Evolutionary conservation across 2,329 filamentous ascomycete genomes (phyloP), one percentile per base, ranked within the genome.

Genomic region (Ciborinia camelliae): DNA sequence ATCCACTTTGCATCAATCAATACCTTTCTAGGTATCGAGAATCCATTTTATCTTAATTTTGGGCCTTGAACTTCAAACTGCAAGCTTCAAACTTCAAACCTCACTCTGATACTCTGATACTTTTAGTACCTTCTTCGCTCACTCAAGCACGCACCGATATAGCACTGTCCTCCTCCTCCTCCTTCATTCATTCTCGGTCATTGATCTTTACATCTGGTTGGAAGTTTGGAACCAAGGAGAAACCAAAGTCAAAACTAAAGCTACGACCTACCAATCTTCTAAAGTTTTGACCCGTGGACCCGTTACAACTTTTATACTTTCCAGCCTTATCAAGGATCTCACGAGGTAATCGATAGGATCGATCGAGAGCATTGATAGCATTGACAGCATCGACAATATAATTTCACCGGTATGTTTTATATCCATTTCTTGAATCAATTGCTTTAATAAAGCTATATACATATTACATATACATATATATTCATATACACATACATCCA

Each of bases 131-230:
- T 26, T 23, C 20, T 53, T 23, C 51, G n/a, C 26, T 5, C 5
- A 23, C 20, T 53, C 51, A 18, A 23, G 32, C 51, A 53, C 35
- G 12, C 32, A 18, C 51, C 51, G 26, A 14, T 15, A 15, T 0
- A 23, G 53, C 53, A 57, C 37, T 32, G 53, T 39, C 37, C 9
- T 18, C 26, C 26, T n/a, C n/a, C n/a, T n/a, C n/a, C n/a, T n/a
- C 53, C 53, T 57, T 43, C 53, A 43, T 57, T 43, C 53, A 57
- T 57, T n/a, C n/a, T n/a, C n/a, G n/a, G n/a, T n/a, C n/a, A n/a
- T n/a, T n/a, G n/a, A n/a, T n/a, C n/a, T n/a, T n/a, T n/a, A n/a
- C n/a, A n/a, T 30, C 43, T 6, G 28, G 6, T n/a, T 2, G 5
- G 7, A 9, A 37, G 14, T 4, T 0, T 3, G 7, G 23, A 48